These are phyloP conservation scores for Tetradesmus obliquus DNA, from an alignment of 139 green algal species.

Conservation along the genomic window DNA sequence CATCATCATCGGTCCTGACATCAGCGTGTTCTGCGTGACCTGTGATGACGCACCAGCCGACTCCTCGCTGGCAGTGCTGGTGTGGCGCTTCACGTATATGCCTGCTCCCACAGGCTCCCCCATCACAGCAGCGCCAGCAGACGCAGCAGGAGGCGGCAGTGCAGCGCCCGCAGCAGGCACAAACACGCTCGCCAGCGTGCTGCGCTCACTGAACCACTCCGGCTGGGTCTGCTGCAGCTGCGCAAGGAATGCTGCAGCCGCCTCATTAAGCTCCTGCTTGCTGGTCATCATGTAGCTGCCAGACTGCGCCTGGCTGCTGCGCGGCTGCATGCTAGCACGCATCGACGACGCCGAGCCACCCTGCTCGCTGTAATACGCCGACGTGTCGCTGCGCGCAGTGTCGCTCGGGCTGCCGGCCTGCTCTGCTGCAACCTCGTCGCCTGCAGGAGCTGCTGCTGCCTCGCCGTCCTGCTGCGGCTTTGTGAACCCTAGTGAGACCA, in stretches of 20 bases:
- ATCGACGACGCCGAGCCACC: no score
- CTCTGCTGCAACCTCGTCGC: background rate
- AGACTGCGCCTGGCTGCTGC: background rate
- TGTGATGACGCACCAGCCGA: background rate
- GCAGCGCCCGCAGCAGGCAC: background rate
- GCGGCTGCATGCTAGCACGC: background rate
- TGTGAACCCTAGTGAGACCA: slow-evolving; percentile 72
- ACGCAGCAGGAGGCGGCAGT: background rate
- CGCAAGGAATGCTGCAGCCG: slow-evolving; percentile 1
- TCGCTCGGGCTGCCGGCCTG: background rate
- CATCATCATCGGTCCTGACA: background rate
- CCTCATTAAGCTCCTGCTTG: slow-evolving; percentile 37
- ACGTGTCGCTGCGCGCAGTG: background rate
- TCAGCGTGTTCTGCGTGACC: background rate
- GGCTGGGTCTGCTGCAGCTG: slow-evolving; percentile 14
- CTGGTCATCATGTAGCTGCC: slow-evolving; percentile 27
- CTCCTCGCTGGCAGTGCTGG: background rate
- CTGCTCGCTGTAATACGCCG: background rate
- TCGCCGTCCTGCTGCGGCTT: slow-evolving; percentile 48
- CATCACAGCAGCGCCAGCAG: background rate
- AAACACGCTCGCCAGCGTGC: background rate
- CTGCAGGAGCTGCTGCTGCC: background rate
- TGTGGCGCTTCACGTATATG: background rate
- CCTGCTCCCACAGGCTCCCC: background rate
- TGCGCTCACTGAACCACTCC: slow-evolving; percentile 15